Percentiles rank a stretch among this genome's conserved stretches.
These are phyloP conservation scores for Coemansia asiatica DNA, from an alignment of 192 early-diverging fungal species.

Conservation along the genomic window DNA sequence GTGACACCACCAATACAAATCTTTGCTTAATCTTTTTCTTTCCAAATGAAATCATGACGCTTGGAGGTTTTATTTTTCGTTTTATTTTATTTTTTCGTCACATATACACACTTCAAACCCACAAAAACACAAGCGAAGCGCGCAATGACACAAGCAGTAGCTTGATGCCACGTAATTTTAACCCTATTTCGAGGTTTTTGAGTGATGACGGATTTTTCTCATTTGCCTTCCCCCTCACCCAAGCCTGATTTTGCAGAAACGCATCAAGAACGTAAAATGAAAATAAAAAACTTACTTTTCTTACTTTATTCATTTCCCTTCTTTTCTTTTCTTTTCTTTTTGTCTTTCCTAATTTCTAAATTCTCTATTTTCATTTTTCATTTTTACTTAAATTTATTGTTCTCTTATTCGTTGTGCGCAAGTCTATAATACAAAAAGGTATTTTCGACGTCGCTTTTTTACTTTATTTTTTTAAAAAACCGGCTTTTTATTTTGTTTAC, in stretches of 20 bases:
- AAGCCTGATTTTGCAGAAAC: background rate
- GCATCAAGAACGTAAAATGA: background rate
- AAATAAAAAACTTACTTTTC: conserved; percentile 7
- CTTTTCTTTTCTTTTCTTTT: background rate
- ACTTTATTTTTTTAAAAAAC: background rate
- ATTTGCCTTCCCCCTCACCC: background rate
- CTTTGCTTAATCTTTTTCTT: no score
- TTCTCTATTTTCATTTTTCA: background rate
- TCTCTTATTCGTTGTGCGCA: background rate
- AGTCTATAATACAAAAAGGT: background rate
- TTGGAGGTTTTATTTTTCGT: background rate
- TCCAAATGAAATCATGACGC: no score
- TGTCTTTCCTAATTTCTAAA: background rate
- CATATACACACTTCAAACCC: no score
- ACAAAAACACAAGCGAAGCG: no score
- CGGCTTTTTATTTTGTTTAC: background rate
- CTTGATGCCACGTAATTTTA: no score
- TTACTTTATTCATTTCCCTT: background rate
- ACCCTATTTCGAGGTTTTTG: no score
- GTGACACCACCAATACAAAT: no score
- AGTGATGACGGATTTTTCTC: conserved; percentile 3
- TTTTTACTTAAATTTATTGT: background rate
- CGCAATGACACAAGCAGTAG: no score
- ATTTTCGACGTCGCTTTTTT: background rate
- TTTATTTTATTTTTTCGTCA: no score